Percentiles rank a stretch among this genome's conserved stretches.
Conservation (phyloP, 2,329 filamentous ascomycete genomes). For the Monosporascus sp. region DNA sequence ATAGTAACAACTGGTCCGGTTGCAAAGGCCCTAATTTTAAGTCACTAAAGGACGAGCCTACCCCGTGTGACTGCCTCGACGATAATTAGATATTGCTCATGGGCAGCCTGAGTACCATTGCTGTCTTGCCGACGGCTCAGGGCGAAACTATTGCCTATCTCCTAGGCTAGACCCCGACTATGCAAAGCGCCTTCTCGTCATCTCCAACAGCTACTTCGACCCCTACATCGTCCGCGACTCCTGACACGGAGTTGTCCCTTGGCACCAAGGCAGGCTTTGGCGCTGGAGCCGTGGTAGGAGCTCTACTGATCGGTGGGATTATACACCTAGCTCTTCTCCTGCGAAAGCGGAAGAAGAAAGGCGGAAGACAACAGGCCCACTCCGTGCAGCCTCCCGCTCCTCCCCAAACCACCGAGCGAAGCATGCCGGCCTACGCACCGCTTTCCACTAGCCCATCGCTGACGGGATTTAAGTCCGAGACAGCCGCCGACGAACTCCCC, state of each 20-base stretch:
- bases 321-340: background rate
- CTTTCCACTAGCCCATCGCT: background rate
- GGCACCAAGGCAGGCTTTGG: background rate
- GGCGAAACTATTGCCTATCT: background rate
- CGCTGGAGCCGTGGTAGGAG: background rate
- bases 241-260: background rate
- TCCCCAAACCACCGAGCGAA: background rate
- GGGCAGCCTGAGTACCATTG: background rate
- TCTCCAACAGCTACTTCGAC: background rate
- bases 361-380: background rate
- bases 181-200: background rate
- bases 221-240: background rate
- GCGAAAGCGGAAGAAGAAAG: background rate
- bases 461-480: background rate
- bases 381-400: background rate
- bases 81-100: background rate
- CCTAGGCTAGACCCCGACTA: background rate
- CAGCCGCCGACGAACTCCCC: background rate
- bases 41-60: background rate
- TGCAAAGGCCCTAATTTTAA: background rate
- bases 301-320: background rate
- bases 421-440: background rate
- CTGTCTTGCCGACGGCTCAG: background rate
- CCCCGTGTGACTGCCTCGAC: background rate
- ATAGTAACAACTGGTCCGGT: background rate